Base-by-base conservation (phyloP, 176 grass and related monocot genomes). In the Phragmites australis region DNA sequence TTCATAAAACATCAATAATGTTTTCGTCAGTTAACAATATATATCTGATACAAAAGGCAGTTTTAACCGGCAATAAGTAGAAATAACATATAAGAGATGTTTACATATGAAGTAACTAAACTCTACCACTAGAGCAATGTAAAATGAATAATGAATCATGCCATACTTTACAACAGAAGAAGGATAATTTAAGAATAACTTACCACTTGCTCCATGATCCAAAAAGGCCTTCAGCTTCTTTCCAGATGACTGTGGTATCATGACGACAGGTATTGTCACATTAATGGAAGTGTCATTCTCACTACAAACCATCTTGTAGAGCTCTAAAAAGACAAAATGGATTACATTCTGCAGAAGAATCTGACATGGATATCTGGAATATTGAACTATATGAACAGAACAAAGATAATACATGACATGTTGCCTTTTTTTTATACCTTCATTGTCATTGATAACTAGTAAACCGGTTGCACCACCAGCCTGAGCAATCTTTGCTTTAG, bases 291-390 rank as follows among this genome's bases (percentile, higher is more conserved):
- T 98, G 34, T 94, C 95, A 73, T 94, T 94, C 40, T 94, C 89
- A 69, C 81, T 85, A 67, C 95, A 98, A 65, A 98, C 90, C 95
- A 98, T 98, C 88, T 94, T 93, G 84, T 94, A 98, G 81, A 98
- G 92, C 52, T 98, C 95, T 98, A 80, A 47, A 84, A 80, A 41
- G 26, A 79, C 30, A 18, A 70, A 34, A 44, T 34, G 60, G 52
- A 55, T 92, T 74, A 79, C 40, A 79, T 39, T 56, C 49, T 42
- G 17, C 18, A 82, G n/a, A 66, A 66, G 39, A 87, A 57, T 2
- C 10, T 57, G 7, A 9, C 26, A 59, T n/a, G 40, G 46, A 46
- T 74, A 66, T 44, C 44, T 47, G 23, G 75, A 85, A 67, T 79
- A 85, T n/a, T 3, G 27, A 44, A 76, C 45, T 53, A 31, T 46